Evolutionary conservation across 345 rosid species (phyloP), one percentile per base, ranked within the genome.

Genomic region (Combretum micranthum): DNA sequence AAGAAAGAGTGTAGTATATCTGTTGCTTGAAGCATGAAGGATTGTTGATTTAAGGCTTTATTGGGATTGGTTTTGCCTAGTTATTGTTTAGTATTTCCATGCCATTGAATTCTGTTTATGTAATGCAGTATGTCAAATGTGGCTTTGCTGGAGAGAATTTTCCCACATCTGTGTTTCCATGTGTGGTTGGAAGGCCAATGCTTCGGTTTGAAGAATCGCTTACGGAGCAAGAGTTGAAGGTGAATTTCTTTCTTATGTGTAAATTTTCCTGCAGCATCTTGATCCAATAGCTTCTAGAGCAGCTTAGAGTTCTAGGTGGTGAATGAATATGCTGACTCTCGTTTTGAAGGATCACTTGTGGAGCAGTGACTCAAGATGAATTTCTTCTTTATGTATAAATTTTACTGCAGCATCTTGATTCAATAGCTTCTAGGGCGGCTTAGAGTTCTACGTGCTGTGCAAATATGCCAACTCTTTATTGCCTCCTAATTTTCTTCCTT

Each of bases 101-200:
- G 9, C 39, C 10, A 32, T 56, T 56, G 23, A 11, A 45, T 57
- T 42, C 62, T 18, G 19, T 10, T 51, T 60, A 25, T 58, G 46
- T 56, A 17, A 58, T 79, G 76, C 88, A 93, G 99, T 89, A 89
- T 75, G 97, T 93, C 9, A 89, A 93, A 79, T 93, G 99, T 63
- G 99, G 97, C 32, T 93, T 93, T 68, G 90, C 97, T 20, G 99
- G 97, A 72, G 99, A 93, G 76, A 89, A 89, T 71, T 93, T 93
- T 52, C 99, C 96, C 15, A 85, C 96, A 2, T 93, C 97, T 16
- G 99, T 93, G 19, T 89, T 93, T 63, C 97, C 99, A 0, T 89
- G 97, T 55, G 91, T 89, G 11, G 97, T 93, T 25, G 97, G 99
- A 49, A 77, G 94, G 69, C 99, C 97, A 8, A 76, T 93, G 88